These are phyloP conservation scores for Pythium dissimile DNA, from an alignment of 352 stramenopile genomes.

Conservation along the genomic window DNA sequence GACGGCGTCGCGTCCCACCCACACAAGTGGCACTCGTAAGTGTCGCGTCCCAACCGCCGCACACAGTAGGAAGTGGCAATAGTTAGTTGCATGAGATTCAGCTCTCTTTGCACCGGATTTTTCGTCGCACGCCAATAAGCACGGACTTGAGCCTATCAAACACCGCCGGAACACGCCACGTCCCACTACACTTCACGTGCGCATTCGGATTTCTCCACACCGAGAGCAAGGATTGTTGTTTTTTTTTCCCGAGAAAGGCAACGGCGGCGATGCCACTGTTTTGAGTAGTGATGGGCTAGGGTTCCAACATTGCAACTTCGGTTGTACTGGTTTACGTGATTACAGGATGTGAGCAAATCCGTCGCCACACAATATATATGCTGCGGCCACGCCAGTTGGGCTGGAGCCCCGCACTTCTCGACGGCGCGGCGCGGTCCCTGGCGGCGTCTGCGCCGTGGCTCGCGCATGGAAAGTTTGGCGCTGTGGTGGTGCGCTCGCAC, in stretches of 20 bases:
- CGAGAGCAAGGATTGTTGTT: not conserved
- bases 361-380: not conserved
- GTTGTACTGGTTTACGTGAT: constrained; percentile 3
- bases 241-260: not conserved
- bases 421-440: not conserved
- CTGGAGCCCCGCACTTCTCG: constrained; percentile 18
- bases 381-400: constrained; percentile 16
- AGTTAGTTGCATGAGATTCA: not conserved
- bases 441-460: too few species aligned
- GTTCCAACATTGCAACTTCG: not conserved
- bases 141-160: not conserved
- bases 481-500: not conserved
- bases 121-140: constrained; percentile 10
- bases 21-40: not conserved
- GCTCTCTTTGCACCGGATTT: too few species aligned
- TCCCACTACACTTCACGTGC: too few species aligned
- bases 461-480: not conserved
- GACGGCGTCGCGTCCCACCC: constrained; percentile 25
- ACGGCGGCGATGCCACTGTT: constrained; percentile 1
- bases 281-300: constrained; percentile 15
- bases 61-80: constrained; percentile 5
- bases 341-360: not conserved
- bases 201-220: too few species aligned
- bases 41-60: constrained; percentile 15
- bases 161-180: not conserved